These are phyloP conservation scores for Yamadazyma sp. DNA, from an alignment of 1,139 yeast species.

Conservation along the genomic window DNA sequence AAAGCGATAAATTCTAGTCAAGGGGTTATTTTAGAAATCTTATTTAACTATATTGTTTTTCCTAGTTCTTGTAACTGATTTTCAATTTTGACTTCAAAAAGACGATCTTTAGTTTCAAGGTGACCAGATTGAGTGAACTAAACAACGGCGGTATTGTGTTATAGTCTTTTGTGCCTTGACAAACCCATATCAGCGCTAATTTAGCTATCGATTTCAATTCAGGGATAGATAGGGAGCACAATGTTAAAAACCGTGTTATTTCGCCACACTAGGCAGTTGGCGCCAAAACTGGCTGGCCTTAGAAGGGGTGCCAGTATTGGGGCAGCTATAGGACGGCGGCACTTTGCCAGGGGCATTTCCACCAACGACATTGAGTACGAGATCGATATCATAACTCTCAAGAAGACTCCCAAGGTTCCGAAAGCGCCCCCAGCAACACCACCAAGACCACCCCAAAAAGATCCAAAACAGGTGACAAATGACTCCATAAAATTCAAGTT, in stretches of 20 bases:
- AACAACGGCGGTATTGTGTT: no score
- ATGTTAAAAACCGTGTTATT: neutral
- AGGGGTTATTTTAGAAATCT: neutral
- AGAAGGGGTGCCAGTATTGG: neutral
- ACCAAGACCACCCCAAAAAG: neutral
- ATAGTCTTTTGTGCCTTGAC: no score
- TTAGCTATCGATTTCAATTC: no score
- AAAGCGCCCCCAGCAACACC: no score
- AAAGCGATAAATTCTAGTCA: neutral
- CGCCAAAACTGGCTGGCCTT: neutral
- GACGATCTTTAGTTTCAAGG: neutral
- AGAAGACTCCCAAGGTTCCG: constrained; percentile 23
- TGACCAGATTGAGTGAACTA: no score
- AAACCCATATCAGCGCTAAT: no score
- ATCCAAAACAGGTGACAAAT: neutral
- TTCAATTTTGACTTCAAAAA: neutral
- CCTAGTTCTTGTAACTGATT: neutral
- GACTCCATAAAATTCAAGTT: neutral
- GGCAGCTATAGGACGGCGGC: neutral
- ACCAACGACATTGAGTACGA: constrained; percentile 28
- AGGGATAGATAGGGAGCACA: no score
- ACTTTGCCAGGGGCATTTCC: constrained; percentile 2
- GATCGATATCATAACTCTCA: constrained; percentile 36
- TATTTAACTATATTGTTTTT: neutral
- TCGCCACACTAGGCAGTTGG: neutral